These are phyloP conservation scores for Kluyveromyces wickerhamii DNA, from an alignment of 805 yeast species.

Conservation along the genomic window DNA sequence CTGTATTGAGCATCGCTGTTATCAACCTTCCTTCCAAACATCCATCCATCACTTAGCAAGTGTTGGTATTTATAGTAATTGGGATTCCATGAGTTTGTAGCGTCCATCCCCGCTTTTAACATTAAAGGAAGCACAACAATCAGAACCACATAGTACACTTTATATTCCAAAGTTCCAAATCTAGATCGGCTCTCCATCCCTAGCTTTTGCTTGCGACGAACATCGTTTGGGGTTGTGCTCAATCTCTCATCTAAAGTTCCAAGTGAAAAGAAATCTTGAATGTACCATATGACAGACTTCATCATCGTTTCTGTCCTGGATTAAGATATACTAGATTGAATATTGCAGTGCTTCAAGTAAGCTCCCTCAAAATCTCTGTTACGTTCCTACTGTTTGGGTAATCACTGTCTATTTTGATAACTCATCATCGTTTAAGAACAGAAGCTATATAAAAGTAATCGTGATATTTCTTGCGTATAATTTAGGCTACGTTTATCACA, in stretches of 20 bases:
- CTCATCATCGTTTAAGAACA: too few relatives aligned
- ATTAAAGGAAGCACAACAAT: slow-evolving; percentile 69
- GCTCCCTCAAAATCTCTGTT: too few relatives aligned
- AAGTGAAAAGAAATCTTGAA: slow-evolving; percentile 20
- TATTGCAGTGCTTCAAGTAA: too few relatives aligned
- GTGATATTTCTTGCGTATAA: too few relatives aligned
- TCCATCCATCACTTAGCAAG: slow-evolving; percentile 75
- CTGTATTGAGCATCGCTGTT: slow-evolving; percentile 87
- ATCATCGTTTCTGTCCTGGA: not conserved
- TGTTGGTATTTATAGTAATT: slow-evolving; percentile 59
- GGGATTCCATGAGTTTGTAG: slow-evolving; percentile 65
- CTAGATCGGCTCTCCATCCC: slow-evolving; percentile 21
- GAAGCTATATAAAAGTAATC: too few relatives aligned
- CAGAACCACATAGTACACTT: slow-evolving; percentile 55
- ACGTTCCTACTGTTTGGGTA: too few relatives aligned
- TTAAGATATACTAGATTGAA: too few relatives aligned
- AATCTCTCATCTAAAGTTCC: slow-evolving; percentile 24
- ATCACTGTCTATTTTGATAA: too few relatives aligned
- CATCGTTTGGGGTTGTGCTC: slow-evolving; percentile 14
- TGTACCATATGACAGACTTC: not conserved
- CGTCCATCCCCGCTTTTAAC: slow-evolving; percentile 74
- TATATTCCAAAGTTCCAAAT: slow-evolving; percentile 77
- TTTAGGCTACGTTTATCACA: too few relatives aligned
- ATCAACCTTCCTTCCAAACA: slow-evolving; percentile 83
- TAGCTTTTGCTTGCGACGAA: slow-evolving; percentile 11